Evolutionary conservation across 1,139 yeast species (phyloP), one percentile per base, ranked within the genome.

Genomic region (Kluyveromyces sp.): DNA sequence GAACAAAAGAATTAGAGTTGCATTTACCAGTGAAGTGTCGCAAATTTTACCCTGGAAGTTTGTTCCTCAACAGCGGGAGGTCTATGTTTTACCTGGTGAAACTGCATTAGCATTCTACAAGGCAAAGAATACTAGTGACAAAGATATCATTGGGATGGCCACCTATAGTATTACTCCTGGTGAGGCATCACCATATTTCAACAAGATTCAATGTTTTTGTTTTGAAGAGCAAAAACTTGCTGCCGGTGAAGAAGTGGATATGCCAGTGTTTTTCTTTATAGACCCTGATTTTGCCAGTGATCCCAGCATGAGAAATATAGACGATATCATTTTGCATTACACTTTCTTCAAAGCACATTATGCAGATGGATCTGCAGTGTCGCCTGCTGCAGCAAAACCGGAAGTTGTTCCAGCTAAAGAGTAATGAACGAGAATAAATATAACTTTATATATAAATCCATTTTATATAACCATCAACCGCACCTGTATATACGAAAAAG

Each of bases 231-330:
- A 92, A 67, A 77, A 88, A 64, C 72, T 92, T 54, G 77, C 83
- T 48, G 96, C 97, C 1, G 97, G 97, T 4, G 99, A 94, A 69
- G 97, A 92, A 64, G 96, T 94, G 15, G 99, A 94, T 62, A 92
- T 94, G 98, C 99, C 99, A 0, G 90, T 92, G 21, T 94, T 94
- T 70, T 94, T 94, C 76, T 94, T 94, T 66, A 86, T 94, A 47
- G 99, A 94, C 63, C 99, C 99, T 0, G 98, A 94, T 55, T 92
- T 87, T 67, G 95, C 95, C 41, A 83, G 83, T 52, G 99, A 94
- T 63, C 97, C 98, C 6, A 75, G 81, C 39, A 87, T 92, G 94
- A 78, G 94, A 64, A 84, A 87, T 59, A 82, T 90, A 42, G 94
- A 89, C 58, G 96, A 90, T 63, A 77, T 92, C 42, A 89, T 92